These are phyloP conservation scores for Nakataea oryzae DNA, from an alignment of 2,329 filamentous ascomycete species.

Conservation along the genomic window DNA sequence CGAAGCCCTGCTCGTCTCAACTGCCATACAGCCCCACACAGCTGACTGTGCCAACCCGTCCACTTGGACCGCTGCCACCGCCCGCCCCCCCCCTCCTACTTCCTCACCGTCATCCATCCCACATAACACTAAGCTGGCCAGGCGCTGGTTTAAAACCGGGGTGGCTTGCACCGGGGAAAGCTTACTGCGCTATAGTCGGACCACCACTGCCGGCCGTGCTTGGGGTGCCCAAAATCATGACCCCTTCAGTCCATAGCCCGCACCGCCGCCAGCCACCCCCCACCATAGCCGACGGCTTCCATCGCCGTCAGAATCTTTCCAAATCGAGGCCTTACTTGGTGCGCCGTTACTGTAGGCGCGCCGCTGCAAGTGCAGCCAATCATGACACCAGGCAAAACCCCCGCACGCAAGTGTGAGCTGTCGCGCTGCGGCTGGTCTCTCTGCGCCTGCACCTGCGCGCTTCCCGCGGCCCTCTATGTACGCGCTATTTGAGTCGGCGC, in stretches of 20 bases:
- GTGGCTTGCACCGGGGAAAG: background rate
- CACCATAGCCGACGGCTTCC: no score
- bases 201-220: no score
- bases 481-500: background rate
- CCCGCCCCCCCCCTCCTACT: no score
- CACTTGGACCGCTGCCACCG: no score
- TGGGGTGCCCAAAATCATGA: no score
- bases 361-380: background rate
- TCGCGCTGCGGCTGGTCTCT: background rate
- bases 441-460: background rate
- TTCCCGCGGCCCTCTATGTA: background rate
- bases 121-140: no score
- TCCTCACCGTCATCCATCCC: no score
- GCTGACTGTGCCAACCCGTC: no score
- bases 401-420: background rate
- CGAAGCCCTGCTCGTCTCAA: no score
- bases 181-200: background rate
- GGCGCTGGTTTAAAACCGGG: no score
- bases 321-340: background rate
- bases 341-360: background rate
- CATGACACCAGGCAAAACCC: background rate
- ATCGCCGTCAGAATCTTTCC: background rate
- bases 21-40: no score
- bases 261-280: no score
- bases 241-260: background rate